Evolutionary conservation across 1,284 basidiomycete species (phyloP), one percentile per base, ranked within the genome.

Genomic region (Volvariella surrecta): DNA sequence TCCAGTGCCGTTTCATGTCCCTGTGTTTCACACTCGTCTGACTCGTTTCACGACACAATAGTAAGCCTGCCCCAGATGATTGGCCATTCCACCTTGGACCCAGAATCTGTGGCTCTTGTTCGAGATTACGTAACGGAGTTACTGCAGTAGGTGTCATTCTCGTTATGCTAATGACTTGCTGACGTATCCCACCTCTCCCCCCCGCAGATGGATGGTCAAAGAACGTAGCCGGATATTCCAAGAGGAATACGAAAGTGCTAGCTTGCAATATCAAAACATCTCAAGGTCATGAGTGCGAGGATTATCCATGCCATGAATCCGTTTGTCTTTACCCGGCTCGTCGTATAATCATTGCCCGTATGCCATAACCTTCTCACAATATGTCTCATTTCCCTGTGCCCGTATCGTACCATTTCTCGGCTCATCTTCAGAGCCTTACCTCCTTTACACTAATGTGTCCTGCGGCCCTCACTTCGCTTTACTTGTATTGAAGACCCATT

Each of bases 121-220:
- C 74, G 84, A 51, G 93, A 97, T 52, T 94, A 97, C 60, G 80
- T 92, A 47, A 87, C 88, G 50, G 91, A 96, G 55, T 71, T 99
- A 47, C 71, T 98, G 56, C 68, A 70, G 90, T 97, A 57, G 51
- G 89, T 78, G 1, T n/a, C 20, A 40, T 31, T 10, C 32, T 45
- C 18, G 16, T 34, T 34, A 39, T 34, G 37, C 4, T 45, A 40
- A 15, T 43, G 32, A 2, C 40, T 39, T 6, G 21, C 45, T 16
- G 16, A 40, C 9, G 46, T 46, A 40, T 45, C 43, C 46, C 28
- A 32, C 40, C 42, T 10, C 28, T 52, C 4, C 42, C 20, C 22
- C 13, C 21, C 43, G 4, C 34, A 47, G 85, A 18, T 89, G 75
- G 62, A 77, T 90, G 70, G 70, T 74, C 45, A 63, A 67, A 45